phyloP scores from a whole-genome alignment of 495 filamentous ascomycete species.

The Clavariopsis aquatica region DNA sequence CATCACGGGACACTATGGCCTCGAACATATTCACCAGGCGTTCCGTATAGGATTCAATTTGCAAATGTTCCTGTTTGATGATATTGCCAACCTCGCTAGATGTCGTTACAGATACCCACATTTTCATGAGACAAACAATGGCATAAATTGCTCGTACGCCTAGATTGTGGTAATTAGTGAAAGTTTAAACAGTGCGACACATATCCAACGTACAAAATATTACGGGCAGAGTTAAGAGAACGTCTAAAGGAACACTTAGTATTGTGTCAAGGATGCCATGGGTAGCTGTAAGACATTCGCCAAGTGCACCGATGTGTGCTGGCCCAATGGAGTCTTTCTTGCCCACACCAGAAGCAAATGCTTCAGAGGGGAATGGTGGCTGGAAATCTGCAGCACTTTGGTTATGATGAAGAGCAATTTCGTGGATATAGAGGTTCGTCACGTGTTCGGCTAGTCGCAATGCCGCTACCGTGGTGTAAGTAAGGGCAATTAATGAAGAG shows the following conservation, averaged over 20 bases:
- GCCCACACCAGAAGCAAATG: constrained; percentile 20
- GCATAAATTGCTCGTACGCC: constrained; percentile 76
- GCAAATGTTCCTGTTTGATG: constrained; percentile 71
- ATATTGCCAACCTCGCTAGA: constrained; percentile 73
- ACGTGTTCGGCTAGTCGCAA: constrained; percentile 64
- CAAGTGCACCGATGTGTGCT: constrained; percentile 71
- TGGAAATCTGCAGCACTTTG: constrained; percentile 63
- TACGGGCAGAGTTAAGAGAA: constrained; percentile 71
- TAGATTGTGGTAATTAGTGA: constrained; percentile 47
- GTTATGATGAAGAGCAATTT: constrained; percentile 77
- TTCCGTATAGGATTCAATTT: constrained; percentile 74
- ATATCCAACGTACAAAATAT: constrained; percentile 55
- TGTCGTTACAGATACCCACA: constrained; percentile 74
- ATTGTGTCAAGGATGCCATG: constrained; percentile 75
- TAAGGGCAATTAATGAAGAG: background rate
- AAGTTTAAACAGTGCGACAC: background rate
- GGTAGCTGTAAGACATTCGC: constrained; percentile 67
- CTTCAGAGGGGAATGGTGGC: constrained; percentile 29
- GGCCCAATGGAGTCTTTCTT: constrained; percentile 35
- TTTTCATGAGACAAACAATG: constrained; percentile 82
- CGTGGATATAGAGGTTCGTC: constrained; percentile 79
- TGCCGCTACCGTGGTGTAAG: constrained; percentile 49
- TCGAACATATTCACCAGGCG: constrained; percentile 66
- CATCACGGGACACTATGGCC: constrained; percentile 62
- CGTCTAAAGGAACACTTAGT: constrained; percentile 57